Percentiles rank a stretch among this genome's conserved stretches.
These are phyloP conservation scores for Phytophthora foliorum DNA, from an alignment of 352 stramenopile genomes.

Conservation along the genomic window DNA sequence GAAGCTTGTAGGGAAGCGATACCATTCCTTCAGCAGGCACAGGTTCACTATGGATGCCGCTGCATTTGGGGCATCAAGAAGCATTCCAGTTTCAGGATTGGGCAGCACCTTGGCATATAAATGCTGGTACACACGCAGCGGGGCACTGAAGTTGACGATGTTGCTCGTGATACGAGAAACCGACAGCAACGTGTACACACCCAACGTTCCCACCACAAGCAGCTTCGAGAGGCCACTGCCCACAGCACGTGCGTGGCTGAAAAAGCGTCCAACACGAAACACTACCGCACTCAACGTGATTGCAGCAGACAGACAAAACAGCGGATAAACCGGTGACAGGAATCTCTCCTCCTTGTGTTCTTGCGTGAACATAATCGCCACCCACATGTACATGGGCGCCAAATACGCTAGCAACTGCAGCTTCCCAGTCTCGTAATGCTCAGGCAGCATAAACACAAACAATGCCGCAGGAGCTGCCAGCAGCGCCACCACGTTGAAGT, in stretches of 20 bases:
- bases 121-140: slow-evolving; percentile 77
- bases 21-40: slow-evolving; percentile 98
- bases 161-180: slow-evolving; percentile 72
- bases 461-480: slow-evolving; percentile 64
- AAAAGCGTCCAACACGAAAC: slow-evolving; percentile 42
- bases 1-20: slow-evolving; percentile 97
- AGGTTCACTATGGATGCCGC: slow-evolving; percentile 53
- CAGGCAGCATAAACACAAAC: slow-evolving; percentile 48
- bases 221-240: slow-evolving; percentile 35
- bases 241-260: slow-evolving; percentile 34
- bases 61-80: slow-evolving; percentile 23
- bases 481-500: slow-evolving; percentile 93
- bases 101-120: slow-evolving; percentile 68
- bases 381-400: slow-evolving; percentile 90
- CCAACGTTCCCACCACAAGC: slow-evolving; percentile 53
- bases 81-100: slow-evolving; percentile 35
- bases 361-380: slow-evolving; percentile 93
- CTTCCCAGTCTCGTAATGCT: slow-evolving; percentile 41
- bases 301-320: slow-evolving; percentile 88
- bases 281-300: slow-evolving; percentile 70
- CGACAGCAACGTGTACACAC: slow-evolving; percentile 65
- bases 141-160: slow-evolving; percentile 77
- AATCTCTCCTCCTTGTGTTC: slow-evolving; percentile 99
- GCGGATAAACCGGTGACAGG: slow-evolving; percentile 96
- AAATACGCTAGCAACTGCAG: slow-evolving; percentile 56